These are phyloP conservation scores for Logfia minima DNA, from an alignment of 129 eudicot genomes.

Conservation along the genomic window DNA sequence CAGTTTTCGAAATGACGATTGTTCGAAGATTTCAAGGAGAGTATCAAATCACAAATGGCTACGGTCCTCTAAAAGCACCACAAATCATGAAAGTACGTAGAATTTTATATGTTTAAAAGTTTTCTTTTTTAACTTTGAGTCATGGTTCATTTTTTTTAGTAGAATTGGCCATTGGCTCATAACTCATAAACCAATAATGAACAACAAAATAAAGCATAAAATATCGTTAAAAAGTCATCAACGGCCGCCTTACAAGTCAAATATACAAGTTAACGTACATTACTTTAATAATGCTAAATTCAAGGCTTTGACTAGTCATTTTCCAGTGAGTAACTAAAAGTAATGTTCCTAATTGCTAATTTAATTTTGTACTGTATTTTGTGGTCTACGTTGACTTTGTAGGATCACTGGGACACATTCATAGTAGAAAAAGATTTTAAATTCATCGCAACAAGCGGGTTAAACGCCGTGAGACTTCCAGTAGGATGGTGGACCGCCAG, in stretches of 20 bases:
- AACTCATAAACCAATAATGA: neutral
- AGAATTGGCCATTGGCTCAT: neutral
- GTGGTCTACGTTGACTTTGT: neutral
- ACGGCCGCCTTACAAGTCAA: neutral
- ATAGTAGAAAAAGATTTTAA: slow-evolving; percentile 66
- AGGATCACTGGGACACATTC: slow-evolving; percentile 70
- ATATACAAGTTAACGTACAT: neutral
- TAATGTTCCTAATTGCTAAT: neutral
- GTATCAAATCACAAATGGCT: slow-evolving; percentile 68
- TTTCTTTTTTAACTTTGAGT: too few species aligned
- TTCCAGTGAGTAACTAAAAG: neutral
- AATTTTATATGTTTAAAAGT: neutral
- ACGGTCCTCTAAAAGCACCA: slow-evolving; percentile 63
- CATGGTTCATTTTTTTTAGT: too few species aligned
- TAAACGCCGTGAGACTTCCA: slow-evolving; percentile 73
- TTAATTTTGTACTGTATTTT: neutral
- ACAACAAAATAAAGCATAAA: neutral
- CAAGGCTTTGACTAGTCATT: slow-evolving; percentile 4
- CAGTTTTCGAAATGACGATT: slow-evolving; percentile 47
- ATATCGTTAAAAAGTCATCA: neutral
- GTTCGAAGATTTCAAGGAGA: slow-evolving; percentile 45
- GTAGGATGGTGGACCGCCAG: slow-evolving; percentile 90
- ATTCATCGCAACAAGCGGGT: slow-evolving; percentile 52
- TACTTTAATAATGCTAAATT: neutral
- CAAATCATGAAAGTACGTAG: slow-evolving; percentile 58